Base-by-base conservation (phyloP, 345 rosid species). In the Arabidopsis suecica region DNA sequence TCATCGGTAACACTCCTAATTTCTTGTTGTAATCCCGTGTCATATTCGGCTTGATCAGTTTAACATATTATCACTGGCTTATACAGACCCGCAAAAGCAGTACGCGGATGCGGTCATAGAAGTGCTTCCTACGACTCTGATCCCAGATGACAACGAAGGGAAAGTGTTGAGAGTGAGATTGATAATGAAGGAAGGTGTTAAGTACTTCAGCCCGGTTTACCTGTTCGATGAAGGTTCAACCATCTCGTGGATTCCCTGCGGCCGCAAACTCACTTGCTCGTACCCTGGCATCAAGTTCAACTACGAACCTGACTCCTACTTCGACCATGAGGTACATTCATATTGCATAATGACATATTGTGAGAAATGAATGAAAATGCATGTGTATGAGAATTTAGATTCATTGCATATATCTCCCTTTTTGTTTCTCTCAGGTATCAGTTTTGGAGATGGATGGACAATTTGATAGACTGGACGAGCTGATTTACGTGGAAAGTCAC, bases 361-460 rank as follows among this genome's bases (percentile, higher is more conserved):
- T 34, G 2, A 30, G 11, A 55, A 13, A 30, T 30, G 5, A 55
- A 55, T 7, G 9, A 30, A 33, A 57, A n/a, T 56, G 41, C 38
- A 32, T 9, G 22, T 1, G 7, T 12, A 3, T 40, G 44, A 14
- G 16, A 7, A 44, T 8, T 22, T 20, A 51, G 61, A 32, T 1
- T 33, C 40, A 32, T 16, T 16, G 23, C 5, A 33, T 34, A 18
- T 34, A n/a, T 37, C 36, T 54, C 38, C 42, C 13, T 55, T 11
- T 42, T 33, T 53, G 12, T 49, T 37, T 41, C 16, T 28, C n/a
- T 33, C 57, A 94, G 98, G 99, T 95, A 22, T 91, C 99, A 3
- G 82, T 89, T 69, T 22, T 95, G 85, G 99, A 95, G 82, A 94
- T 95, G 99, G 97, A 95, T 67, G 99, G 99, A 20, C 90, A 88